Base-by-base conservation (phyloP, 169 alveolate species). In the Eimeria zaria region DNA sequence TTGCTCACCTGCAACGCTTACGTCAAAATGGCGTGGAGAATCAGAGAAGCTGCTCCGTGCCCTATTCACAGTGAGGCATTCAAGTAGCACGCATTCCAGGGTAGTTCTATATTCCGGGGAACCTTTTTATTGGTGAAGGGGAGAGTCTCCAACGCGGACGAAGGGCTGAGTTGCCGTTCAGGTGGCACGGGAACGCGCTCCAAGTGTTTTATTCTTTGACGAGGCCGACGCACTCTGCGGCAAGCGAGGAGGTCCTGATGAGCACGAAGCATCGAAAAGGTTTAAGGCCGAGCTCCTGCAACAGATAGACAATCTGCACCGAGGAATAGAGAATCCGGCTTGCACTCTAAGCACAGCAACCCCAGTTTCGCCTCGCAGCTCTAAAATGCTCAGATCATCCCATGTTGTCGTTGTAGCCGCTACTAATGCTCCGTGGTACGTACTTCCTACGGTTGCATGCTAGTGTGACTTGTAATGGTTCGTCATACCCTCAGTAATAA, bases 21-120 rank as follows among this genome's bases (percentile, higher is more conserved):
- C 98, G 20, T 97, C 99, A 76, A 99, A 99, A 91, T 98, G 99
- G 99, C 97, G 99, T 88, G 99, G 99, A 36, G 99, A 99, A 89
- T 98, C 99, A 36, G 99, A 99, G 97, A 99, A 99, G 96, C 97
- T 99, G 36, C 98, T 99, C 0, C 96, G 99, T 48, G 97, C 85
- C 8, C 78, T 74, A 11, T 87, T 95, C 95, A 80, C 55, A 41
- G 92, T 95, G 85, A 55, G 62, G 33, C 7, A 30, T 22, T 48
- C 24, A 41, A 11, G 44, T 27, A 48, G 53, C 18, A 41, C n/a
- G 39, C 46, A 69, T 60, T 14, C 18, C 87, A 44, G 39, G 53
- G 3, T 27, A 18, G 16, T 6, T 44, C 1, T 30, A 53, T 20
- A 55, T 53, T 6, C n/a, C 39, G 27, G 33, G 22, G 24, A 27